These are phyloP conservation scores for Nicotiana attenuata DNA, from an alignment of 257 asterid genomes.

Conservation along the genomic window DNA sequence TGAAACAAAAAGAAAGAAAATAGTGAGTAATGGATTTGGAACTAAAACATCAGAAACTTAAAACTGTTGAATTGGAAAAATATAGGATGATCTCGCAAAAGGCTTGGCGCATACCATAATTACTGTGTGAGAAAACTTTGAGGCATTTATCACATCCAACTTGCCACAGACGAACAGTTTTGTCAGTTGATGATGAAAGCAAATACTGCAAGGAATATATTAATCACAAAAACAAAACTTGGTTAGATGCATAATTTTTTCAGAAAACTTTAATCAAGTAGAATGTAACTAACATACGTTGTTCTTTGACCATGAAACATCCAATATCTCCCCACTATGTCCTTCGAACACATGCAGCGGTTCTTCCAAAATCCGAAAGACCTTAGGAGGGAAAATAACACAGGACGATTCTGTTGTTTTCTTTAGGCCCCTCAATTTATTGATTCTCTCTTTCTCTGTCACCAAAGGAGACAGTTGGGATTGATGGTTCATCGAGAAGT, in stretches of 20 bases:
- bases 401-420: conserved; percentile 74
- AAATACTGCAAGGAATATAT: conserved; percentile 49
- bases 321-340: conserved; percentile 69
- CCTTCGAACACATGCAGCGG: conserved; percentile 77
- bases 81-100: neutral
- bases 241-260: neutral
- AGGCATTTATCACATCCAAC: conserved; percentile 75
- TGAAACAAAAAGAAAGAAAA: conserved; percentile 25
- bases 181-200: conserved; percentile 82
- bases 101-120: conserved; percentile 55
- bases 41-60: neutral
- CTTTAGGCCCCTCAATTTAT: conserved; percentile 32
- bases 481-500: conserved; percentile 63
- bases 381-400: conserved; percentile 63
- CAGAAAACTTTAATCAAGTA: neutral
- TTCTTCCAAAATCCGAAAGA: conserved; percentile 68
- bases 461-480: conserved; percentile 56
- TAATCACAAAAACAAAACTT: conserved; percentile 4
- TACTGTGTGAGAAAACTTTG: conserved; percentile 61
- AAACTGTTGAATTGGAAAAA: neutral
- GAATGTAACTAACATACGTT: conserved; percentile 49
- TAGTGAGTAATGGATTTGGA: neutral
- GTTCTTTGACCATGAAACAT: conserved; percentile 76
- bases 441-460: conserved; percentile 47
- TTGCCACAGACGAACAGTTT: conserved; percentile 87